A percentile compares a stretch with the other conserved stretches of the same genome.
Evolutionary conservation across 148 eudicot species (phyloP).

Genomic region (Chenopodium album): DNA sequence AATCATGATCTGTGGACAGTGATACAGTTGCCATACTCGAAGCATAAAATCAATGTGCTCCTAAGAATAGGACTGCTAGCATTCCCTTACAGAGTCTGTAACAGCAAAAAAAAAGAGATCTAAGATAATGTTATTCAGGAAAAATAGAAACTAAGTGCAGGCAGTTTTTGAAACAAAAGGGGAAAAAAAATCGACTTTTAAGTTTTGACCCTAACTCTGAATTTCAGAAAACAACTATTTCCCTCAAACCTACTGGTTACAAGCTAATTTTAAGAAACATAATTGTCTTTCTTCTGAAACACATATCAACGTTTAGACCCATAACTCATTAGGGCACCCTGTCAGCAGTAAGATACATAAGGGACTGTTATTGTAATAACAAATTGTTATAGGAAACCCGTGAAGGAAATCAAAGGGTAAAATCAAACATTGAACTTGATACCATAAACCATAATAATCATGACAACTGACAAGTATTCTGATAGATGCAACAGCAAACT

Average conservation of each 20-base stretch:
- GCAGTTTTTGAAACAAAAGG: neutral
- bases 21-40: conserved; percentile 79
- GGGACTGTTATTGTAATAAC: neutral
- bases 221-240: neutral
- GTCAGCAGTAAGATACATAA: neutral
- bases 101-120: conserved; percentile 46
- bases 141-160: neutral
- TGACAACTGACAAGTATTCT: conserved; percentile 6
- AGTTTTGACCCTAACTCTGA: neutral
- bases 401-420: neutral
- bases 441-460: neutral
- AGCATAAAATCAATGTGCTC: conserved; percentile 56
- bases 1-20: conserved; percentile 83
- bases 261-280: neutral
- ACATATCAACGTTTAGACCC: neutral
- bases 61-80: conserved; percentile 38
- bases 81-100: conserved; percentile 31
- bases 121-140: conserved; percentile 40
- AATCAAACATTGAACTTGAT: neutral
- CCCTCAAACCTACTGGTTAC: neutral
- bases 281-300: neutral
- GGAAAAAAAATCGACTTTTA: too few species aligned
- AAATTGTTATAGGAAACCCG: neutral
- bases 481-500: neutral
- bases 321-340: neutral